Evolutionary conservation across 108 stramenopile genomes (phyloP), one percentile per base, ranked within the genome.

Genomic region (Phaeodactylum tricornutum): DNA sequence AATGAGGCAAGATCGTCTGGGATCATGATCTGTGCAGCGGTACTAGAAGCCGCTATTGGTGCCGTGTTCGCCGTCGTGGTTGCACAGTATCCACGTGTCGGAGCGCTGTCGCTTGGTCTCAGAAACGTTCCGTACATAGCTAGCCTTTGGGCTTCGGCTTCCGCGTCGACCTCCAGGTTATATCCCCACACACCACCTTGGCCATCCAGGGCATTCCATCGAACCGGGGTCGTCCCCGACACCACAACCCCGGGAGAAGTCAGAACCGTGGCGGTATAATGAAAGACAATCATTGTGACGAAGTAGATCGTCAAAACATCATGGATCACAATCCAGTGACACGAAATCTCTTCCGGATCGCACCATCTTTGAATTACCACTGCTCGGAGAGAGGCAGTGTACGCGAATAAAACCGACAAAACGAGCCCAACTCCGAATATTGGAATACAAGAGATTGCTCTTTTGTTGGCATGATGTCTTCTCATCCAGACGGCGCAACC

Each of bases 241-340:
- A 69, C 17, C 29, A 55, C 76, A 35, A 90, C 66, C 7, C 87
- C 87, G 7, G 87, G 87, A 25, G 80, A 80, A 22, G 29, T 32
- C 61, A 70, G 73, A 32, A 47, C 66, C 27, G 80, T 66, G 23
- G 28, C 47, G 7, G 70, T 23, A 43, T 68, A 85, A 35, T 79
- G 50, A 23, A 66, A 77, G 7, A 85, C 23, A 40, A 90, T 74
- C 62, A 85, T 82, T 1, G 49, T 29, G 0, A 53, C 57, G 11
- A 85, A 53, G 53, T 81, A 79, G 17, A 49, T 16, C 0, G 81
- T 78, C 20, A 72, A 27, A 3, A 47, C 24, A 40, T 66, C 55
- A 47, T 81, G 68, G n/a, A 70, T 29, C 1, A 39, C 20, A 17
- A 37, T 30, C 59, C 50, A 61, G 12, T 17, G 30, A 40, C 67